These are phyloP conservation scores for Auricularia sp. DNA, from an alignment of 768 basidiomycete genomes.

Conservation along the genomic window DNA sequence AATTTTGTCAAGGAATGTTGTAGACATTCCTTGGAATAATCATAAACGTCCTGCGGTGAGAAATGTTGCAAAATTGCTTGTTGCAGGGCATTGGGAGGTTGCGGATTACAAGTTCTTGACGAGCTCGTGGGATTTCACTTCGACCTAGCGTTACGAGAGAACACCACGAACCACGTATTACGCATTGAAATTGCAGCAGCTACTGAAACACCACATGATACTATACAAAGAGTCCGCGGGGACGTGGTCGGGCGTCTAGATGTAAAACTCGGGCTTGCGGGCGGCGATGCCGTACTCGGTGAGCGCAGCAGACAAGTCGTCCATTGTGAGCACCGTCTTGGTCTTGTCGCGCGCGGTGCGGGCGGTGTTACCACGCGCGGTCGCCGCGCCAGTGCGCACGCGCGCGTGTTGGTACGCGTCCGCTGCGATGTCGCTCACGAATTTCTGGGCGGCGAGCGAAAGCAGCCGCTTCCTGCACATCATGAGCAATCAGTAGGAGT, in stretches of 20 bases:
- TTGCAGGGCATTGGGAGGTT: no score
- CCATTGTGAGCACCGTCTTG: constrained; percentile 92
- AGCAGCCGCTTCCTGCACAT: constrained; percentile 75
- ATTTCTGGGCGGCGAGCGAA: constrained; percentile 94
- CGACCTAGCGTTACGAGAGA: no score
- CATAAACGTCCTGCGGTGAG: no score
- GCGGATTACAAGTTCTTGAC: no score
- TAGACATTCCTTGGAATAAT: no score
- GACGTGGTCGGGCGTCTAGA: constrained; percentile 27
- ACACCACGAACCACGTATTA: no score
- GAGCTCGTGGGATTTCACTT: no score
- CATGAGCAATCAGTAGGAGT: background rate
- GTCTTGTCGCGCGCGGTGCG: constrained; percentile 49
- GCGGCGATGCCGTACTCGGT: constrained; percentile 94
- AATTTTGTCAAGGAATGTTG: no score
- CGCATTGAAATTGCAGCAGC: no score
- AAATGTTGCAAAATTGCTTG: no score
- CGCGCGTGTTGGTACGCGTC: constrained; percentile 98
- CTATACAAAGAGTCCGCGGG: no score
- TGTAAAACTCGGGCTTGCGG: constrained; percentile 89
- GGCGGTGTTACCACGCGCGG: constrained; percentile 12
- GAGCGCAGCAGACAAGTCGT: constrained; percentile 86
- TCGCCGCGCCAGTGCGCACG: constrained; percentile 73
- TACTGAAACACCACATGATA: no score
- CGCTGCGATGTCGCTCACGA: constrained; percentile 90